These are phyloP conservation scores for Aspergillus latus DNA, from an alignment of 2,329 filamentous ascomycete species.

Conservation along the genomic window DNA sequence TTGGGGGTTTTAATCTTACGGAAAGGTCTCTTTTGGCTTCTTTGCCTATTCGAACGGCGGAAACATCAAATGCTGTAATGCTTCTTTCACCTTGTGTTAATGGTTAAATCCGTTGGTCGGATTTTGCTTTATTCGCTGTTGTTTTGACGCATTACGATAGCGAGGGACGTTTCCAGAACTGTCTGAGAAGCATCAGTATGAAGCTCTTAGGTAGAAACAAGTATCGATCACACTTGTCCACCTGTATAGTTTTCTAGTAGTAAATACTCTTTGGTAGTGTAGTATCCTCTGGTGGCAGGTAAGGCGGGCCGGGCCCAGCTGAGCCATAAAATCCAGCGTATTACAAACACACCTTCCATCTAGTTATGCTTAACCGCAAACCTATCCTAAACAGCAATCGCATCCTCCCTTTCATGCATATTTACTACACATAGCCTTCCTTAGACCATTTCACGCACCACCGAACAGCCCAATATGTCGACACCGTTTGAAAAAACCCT, in stretches of 20 bases:
- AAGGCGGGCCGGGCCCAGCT: background rate
- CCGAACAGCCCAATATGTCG: constrained; percentile 25
- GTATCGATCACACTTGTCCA: constrained; percentile 5
- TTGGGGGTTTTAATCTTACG: constrained; percentile 28
- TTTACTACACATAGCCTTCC: background rate
- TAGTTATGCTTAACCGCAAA: background rate
- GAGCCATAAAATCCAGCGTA: background rate
- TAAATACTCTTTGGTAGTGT: background rate
- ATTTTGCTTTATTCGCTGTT: constrained; percentile 7
- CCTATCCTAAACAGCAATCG: background rate
- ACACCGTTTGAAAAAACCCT: constrained; percentile 52
- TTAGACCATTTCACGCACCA: background rate
- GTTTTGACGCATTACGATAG: constrained; percentile 10
- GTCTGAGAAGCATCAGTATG: constrained; percentile 3
- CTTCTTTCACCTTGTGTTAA: constrained; percentile 8
- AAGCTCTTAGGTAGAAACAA: constrained; percentile 10
- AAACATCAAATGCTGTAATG: constrained; percentile 11
- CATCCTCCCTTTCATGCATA: background rate
- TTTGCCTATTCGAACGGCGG: constrained; percentile 4
- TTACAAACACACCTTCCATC: background rate
- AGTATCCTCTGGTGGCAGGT: background rate
- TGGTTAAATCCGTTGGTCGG: constrained; percentile 6
- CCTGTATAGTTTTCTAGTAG: background rate
- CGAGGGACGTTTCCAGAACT: constrained; percentile 2
- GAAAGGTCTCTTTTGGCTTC: constrained; percentile 13